A percentile compares a stretch with the other conserved stretches of the same genome.
These are phyloP conservation scores for Aspergillus mulundensis DNA, from an alignment of 495 filamentous ascomycete species.

Conservation along the genomic window DNA sequence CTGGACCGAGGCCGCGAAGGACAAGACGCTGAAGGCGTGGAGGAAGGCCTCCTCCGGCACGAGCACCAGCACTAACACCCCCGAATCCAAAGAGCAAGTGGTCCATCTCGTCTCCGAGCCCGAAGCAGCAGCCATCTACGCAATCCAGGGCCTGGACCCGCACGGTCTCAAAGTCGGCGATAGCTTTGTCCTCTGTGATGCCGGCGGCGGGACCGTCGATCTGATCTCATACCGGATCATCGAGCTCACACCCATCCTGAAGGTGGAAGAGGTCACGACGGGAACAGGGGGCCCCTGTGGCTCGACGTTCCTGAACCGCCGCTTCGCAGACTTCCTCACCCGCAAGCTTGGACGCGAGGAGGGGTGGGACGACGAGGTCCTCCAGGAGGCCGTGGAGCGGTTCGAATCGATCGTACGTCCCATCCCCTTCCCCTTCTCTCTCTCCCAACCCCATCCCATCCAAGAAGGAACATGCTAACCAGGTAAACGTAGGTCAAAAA, in stretches of 20 bases:
- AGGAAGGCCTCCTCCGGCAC: neutral
- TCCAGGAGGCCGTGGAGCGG: conserved; percentile 17
- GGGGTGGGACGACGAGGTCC: conserved; percentile 21
- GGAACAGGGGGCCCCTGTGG: conserved; percentile 63
- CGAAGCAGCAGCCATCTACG: conserved; percentile 72
- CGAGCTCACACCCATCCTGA: conserved; percentile 31
- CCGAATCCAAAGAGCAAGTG: neutral
- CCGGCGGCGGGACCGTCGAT: conserved; percentile 73
- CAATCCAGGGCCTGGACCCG: conserved; percentile 61
- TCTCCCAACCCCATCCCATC: no score
- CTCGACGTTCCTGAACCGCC: conserved; percentile 64
- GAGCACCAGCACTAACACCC: no score
- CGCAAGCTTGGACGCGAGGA: conserved; percentile 37
- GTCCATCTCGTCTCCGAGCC: conserved; percentile 6
- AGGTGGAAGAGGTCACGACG: conserved; percentile 61
- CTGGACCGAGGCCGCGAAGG: conserved; percentile 11
- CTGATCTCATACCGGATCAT: conserved; percentile 52
- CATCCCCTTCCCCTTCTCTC: neutral
- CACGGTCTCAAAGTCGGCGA: conserved; percentile 58
- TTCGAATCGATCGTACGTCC: conserved; percentile 18
- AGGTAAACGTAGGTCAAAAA: conserved; percentile 10
- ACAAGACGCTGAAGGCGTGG: conserved; percentile 11
- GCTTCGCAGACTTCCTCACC: conserved; percentile 64
- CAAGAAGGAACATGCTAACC: no score
- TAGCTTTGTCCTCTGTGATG: conserved; percentile 72